Conservation (phyloP, 306 rosid genomes). For the Casuarina equisetifolia region DNA sequence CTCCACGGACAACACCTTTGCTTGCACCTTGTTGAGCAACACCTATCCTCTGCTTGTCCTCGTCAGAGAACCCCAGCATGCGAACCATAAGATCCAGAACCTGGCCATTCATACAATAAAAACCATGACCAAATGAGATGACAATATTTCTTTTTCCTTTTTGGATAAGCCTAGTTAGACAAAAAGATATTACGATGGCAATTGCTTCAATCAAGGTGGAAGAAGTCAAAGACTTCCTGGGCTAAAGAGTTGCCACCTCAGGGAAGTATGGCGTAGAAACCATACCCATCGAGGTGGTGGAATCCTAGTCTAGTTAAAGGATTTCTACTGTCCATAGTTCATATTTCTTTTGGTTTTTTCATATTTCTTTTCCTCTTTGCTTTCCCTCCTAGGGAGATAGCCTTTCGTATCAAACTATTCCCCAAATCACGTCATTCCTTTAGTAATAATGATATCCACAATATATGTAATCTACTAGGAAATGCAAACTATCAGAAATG, state of each 20-base stretch:
- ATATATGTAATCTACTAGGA: constrained; percentile 11
- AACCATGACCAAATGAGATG: constrained; percentile 16
- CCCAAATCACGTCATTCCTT: neutral
- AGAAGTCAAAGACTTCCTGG: neutral
- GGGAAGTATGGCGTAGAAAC: neutral
- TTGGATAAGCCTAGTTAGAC: neutral
- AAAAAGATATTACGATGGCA: neutral
- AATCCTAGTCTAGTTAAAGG: neutral
- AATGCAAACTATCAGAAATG: constrained; percentile 3
- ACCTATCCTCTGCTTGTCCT: constrained; percentile 93
- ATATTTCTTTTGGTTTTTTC: neutral
- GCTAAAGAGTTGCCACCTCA: neutral
- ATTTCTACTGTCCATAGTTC: neutral
- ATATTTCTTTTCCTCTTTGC: neutral
- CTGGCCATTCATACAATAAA: constrained; percentile 39
- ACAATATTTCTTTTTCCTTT: constrained; percentile 14
- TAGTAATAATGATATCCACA: neutral
- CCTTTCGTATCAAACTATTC: constrained; percentile 6
- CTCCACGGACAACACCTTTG: constrained; percentile 97
- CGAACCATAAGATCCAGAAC: constrained; percentile 98
- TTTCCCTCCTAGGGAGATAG: constrained; percentile 8
- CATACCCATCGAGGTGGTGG: neutral
- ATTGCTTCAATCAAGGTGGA: neutral
- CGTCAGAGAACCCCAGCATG: constrained; percentile 91
- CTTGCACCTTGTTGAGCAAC: constrained; percentile 80